Evolutionary conservation across 164 flowering plant species (phyloP).

Genomic region (Vitis amurensis): DNA sequence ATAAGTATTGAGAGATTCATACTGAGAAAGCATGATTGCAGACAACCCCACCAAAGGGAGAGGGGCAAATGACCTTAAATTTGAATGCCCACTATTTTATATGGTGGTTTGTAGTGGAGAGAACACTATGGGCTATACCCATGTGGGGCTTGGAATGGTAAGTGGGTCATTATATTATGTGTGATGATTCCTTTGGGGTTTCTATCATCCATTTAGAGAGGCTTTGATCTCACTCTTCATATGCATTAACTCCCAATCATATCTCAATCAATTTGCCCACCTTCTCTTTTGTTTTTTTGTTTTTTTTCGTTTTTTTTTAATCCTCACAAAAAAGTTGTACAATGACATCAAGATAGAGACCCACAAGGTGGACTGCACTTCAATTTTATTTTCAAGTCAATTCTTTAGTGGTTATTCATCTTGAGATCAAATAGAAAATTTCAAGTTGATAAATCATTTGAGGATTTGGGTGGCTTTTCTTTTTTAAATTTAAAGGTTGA

Average conservation of each 20-base stretch:
- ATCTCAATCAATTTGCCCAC: background rate
- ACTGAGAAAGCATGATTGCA: too few species aligned
- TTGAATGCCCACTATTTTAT: constrained; percentile 6
- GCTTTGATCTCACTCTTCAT: background rate
- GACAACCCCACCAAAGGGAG: background rate
- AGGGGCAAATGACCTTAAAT: background rate
- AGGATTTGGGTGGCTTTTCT: too few species aligned
- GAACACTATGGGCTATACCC: background rate
- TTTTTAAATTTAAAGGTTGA: too few species aligned
- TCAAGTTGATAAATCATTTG: too few species aligned
- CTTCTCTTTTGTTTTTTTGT: background rate
- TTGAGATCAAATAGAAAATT: too few species aligned
- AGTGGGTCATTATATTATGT: background rate
- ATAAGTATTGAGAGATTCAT: too few species aligned
- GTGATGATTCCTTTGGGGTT: background rate
- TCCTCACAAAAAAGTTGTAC: background rate
- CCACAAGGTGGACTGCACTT: background rate
- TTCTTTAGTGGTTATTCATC: too few species aligned
- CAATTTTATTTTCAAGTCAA: too few species aligned
- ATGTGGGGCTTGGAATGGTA: constrained; percentile 3
- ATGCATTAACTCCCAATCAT: background rate
- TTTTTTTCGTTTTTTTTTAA: too few species aligned
- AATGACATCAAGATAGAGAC: background rate
- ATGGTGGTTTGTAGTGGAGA: background rate
- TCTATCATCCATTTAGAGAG: background rate